Evolutionary conservation across 2,329 filamentous ascomycete species (phyloP).

Genomic region (Colletotrichum magnum): DNA sequence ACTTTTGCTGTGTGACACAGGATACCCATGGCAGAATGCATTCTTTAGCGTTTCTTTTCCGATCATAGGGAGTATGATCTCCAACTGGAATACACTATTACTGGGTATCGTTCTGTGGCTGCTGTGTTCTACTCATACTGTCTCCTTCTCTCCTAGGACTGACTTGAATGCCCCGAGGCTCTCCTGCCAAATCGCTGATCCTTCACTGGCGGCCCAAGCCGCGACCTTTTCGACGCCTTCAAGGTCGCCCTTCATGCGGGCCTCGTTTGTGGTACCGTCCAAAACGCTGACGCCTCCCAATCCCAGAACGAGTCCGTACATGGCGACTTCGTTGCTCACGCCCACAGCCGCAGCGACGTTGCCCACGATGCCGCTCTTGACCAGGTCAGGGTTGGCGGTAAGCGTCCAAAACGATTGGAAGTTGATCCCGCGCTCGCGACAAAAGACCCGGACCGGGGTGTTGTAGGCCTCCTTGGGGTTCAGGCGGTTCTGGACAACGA

Average conservation of each 20-base stretch:
- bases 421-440: conserved; percentile 55
- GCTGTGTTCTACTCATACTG: conserved; percentile 23
- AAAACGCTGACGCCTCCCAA: conserved; percentile 58
- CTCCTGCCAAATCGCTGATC: conserved; percentile 61
- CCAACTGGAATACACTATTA: conserved; percentile 15
- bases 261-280: conserved; percentile 61
- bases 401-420: conserved; percentile 72
- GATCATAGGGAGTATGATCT: not conserved
- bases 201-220: conserved; percentile 59
- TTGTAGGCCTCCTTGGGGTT: conserved; percentile 73
- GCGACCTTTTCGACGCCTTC: conserved; percentile 58
- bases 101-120: not conserved
- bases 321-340: conserved; percentile 56
- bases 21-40: conserved; percentile 38
- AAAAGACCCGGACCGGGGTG: conserved; percentile 67
- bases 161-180: conserved; percentile 64
- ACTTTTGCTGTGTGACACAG: conserved; percentile 1
- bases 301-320: conserved; percentile 65
- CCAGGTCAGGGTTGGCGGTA: conserved; percentile 59
- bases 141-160: conserved; percentile 18
- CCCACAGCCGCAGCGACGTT: conserved; percentile 60
- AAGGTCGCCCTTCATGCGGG: conserved; percentile 66
- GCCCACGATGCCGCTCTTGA: conserved; percentile 61
- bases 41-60: conserved; percentile 30
- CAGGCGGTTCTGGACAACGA: conserved; percentile 84